A percentile compares a stretch with the other conserved stretches of the same genome.
Conservation (phyloP, 805 yeast genomes). For the Candida incommunis region DNA sequence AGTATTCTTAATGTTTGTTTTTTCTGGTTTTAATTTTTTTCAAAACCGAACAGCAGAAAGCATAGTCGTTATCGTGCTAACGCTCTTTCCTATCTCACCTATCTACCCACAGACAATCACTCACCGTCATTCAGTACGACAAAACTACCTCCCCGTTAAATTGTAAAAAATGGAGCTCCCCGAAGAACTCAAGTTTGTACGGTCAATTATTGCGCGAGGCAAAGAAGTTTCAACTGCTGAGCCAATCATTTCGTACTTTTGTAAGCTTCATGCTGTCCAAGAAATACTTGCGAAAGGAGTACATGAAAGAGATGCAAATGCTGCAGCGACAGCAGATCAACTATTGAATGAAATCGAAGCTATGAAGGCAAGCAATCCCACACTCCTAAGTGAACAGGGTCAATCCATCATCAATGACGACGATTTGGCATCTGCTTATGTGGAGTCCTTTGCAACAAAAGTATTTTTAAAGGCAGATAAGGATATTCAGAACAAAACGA, state of each 20-base stretch:
- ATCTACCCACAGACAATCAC: too few species aligned
- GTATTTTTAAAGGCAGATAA: conserved; percentile 40
- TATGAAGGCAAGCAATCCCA: conserved; percentile 27
- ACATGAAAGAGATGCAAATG: conserved; percentile 41
- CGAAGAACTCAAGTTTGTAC: conserved; percentile 13
- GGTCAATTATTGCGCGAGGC: conserved; percentile 28
- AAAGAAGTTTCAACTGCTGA: conserved; percentile 42
- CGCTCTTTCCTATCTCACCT: too few species aligned
- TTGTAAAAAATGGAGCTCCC: conserved; percentile 12
- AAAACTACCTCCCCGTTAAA: too few species aligned
- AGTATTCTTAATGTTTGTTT: too few species aligned
- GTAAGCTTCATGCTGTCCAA: conserved; percentile 61
- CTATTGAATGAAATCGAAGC: conserved; percentile 62
- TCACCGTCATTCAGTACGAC: too few species aligned
- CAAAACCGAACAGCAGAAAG: too few species aligned
- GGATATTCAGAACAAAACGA: conserved; percentile 31
- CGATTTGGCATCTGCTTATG: conserved; percentile 39
- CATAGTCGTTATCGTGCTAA: too few species aligned
- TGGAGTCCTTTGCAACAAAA: conserved; percentile 41
- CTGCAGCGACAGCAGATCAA: conserved; percentile 43
- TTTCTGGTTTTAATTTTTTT: too few species aligned
- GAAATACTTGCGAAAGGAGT: conserved; percentile 44
- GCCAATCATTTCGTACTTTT: conserved; percentile 61
- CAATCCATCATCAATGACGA: conserved; percentile 43
- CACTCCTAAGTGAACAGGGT: conserved; percentile 23